Percentiles rank a stretch among this genome's conserved stretches.
phyloP scores from a whole-genome alignment of 2,329 filamentous ascomycete genomes.

The Peltaster fructicola region DNA sequence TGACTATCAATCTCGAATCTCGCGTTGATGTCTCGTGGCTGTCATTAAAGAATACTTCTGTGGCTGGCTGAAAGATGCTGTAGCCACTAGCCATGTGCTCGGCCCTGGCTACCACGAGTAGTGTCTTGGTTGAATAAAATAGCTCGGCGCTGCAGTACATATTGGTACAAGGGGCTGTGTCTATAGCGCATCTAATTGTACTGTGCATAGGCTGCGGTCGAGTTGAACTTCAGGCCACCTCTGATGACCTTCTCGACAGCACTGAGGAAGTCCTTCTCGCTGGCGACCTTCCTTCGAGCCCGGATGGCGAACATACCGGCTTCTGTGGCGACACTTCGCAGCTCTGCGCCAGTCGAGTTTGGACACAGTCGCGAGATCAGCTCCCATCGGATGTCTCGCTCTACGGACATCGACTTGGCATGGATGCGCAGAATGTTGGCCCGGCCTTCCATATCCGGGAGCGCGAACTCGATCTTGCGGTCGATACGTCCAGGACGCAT shows the following conservation, averaged over 20 bases:
- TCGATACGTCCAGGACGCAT: slow-evolving; percentile 97
- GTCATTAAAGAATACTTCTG: too few species aligned
- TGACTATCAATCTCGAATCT: too few species aligned
- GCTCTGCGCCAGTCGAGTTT: slow-evolving; percentile 89
- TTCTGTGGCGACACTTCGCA: slow-evolving; percentile 92
- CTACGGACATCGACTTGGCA: slow-evolving; percentile 98
- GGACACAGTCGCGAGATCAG: slow-evolving; percentile 92
- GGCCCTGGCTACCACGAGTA: too few species aligned
- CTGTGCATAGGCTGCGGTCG: slow-evolving; percentile 93
- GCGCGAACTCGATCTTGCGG: slow-evolving; percentile 95
- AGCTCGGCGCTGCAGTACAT: too few species aligned
- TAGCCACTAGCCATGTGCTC: too few species aligned
- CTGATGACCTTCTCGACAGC: slow-evolving; percentile 99
- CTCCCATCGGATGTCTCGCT: slow-evolving; percentile 97
- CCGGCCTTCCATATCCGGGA: slow-evolving; percentile 90
- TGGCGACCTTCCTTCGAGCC: slow-evolving; percentile 86
- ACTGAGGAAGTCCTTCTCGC: slow-evolving; percentile 95
- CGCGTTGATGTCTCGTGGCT: too few species aligned
- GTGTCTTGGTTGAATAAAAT: too few species aligned
- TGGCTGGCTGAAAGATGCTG: too few species aligned
- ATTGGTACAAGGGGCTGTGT: too few species aligned
- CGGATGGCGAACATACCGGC: slow-evolving; percentile 98
- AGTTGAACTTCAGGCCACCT: slow-evolving; percentile 98
- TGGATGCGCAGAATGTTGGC: slow-evolving; percentile 97
- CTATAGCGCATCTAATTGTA: slow-evolving; percentile 58